Conservation (phyloP, 768 basidiomycete genomes). For the Crassisporium funariophilum region DNA sequence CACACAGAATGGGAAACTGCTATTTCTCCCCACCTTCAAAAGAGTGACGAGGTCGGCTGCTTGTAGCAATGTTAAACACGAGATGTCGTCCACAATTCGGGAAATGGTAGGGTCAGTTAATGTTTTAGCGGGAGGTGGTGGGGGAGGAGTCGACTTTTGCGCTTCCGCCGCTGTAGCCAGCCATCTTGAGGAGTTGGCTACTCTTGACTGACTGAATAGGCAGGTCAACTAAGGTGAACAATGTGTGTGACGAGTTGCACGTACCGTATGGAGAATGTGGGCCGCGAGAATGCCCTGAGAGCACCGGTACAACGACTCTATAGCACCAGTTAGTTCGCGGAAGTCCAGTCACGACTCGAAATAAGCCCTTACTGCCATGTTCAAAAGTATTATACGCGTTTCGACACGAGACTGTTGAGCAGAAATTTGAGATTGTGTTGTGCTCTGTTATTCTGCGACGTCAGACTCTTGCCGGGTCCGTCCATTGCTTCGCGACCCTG, state of each 20-base stretch:
- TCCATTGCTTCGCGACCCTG: too few species aligned
- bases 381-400: slow-evolving; percentile 26
- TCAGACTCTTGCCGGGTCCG: slow-evolving; percentile 5
- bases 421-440: slow-evolving; percentile 43
- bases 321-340: slow-evolving; percentile 6
- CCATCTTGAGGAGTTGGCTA: slow-evolving; percentile 49
- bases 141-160: slow-evolving; percentile 43
- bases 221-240: slow-evolving; percentile 5
- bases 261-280: slow-evolving; percentile 39
- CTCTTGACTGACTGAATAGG: slow-evolving; percentile 36
- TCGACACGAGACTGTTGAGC: slow-evolving; percentile 11
- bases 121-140: slow-evolving; percentile 33
- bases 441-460: slow-evolving; percentile 26
- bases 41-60: slow-evolving; percentile 92
- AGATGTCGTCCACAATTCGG: slow-evolving; percentile 92
- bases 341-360: background rate
- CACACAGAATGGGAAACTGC: background rate
- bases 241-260: slow-evolving; percentile 7
- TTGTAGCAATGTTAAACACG: slow-evolving; percentile 84
- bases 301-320: slow-evolving; percentile 48
- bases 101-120: slow-evolving; percentile 67
- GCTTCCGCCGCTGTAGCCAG: slow-evolving; percentile 57
- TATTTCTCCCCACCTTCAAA: slow-evolving; percentile 70
- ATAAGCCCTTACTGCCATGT: slow-evolving; percentile 45
- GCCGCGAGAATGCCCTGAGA: slow-evolving; percentile 45